Evolutionary conservation across 176 grass and related monocot species (phyloP).

Genomic region (Ampelocalamus luodianensis): DNA sequence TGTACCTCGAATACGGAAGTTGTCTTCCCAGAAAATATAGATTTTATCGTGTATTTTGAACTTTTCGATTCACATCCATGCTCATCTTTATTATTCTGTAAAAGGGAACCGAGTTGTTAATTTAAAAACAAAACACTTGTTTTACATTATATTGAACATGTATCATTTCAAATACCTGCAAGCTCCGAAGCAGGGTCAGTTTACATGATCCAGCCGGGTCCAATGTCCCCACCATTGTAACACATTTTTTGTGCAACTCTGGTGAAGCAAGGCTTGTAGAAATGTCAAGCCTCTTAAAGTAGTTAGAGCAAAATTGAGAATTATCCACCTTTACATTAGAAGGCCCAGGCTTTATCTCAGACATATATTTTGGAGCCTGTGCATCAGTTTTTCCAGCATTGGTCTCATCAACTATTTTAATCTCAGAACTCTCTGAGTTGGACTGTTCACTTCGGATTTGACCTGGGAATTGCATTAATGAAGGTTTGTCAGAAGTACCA

Average conservation of each 20-base stretch:
- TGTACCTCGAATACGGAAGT: conserved; percentile 37
- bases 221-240: conserved; percentile 18
- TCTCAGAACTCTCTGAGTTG: not conserved
- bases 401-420: conserved; percentile 26
- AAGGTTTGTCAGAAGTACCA: conserved; percentile 22
- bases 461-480: conserved; percentile 9
- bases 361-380: conserved; percentile 11
- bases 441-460: conserved; percentile 10
- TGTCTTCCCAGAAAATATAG: conserved; percentile 38
- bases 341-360: conserved; percentile 31
- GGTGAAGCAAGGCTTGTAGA: conserved; percentile 41
- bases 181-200: not conserved
- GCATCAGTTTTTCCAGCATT: conserved; percentile 15
- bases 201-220: conserved; percentile 17
- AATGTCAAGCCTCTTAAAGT: conserved; percentile 45
- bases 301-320: conserved; percentile 41
- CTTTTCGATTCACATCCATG: conserved; percentile 12
- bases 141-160: conserved; percentile 9
- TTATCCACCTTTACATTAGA: conserved; percentile 25
- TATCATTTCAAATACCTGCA: conserved; percentile 41
- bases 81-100: conserved; percentile 40
- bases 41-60: conserved; percentile 33
- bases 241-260: conserved; percentile 40
- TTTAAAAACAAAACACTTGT: not conserved
- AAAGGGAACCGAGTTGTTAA: not conserved